Base-by-base conservation (phyloP, 176 grass and related monocot species). In the Saccharum officinarum region DNA sequence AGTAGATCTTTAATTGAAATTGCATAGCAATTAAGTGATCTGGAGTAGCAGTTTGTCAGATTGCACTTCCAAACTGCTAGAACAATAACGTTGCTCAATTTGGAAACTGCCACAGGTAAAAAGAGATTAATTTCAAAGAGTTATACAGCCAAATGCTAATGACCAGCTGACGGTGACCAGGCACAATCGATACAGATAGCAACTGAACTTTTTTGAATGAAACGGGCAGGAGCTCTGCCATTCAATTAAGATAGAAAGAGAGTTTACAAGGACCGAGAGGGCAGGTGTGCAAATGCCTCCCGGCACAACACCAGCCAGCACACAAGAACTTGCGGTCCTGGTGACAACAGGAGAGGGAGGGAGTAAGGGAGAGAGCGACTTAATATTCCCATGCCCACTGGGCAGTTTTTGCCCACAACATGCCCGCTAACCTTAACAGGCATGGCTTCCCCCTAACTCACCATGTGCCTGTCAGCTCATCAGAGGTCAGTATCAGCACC, bases 11-110 rank as follows among this genome's bases (percentile, higher is more conserved):
- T 23, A 42, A 78, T 37, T 59, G 36, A 86, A 52, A 73, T 34
- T 31, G 22, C 55, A 42, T 23, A 31, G 15, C 15, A 10, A 61
- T 50, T 42, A 79, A 73, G 46, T 40, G 37, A 52, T 54, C 37
- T 38, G 69, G 20, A 90, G 18, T 77, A 26, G 20, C 25, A 62
- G 31, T 59, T 73, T 50, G 37, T 72, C n/a, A 67, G 25, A 59
- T 73, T 72, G 73, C 37, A 54, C 31, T 77, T 77, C 20, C 44
- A 57, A 82, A 82, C 55, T 67, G 28, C n/a, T 73, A 52, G 65
- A 89, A 82, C 23, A 33, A 34, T 62, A 45, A 33, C 1, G n/a
- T 41, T 55, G 66, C 40, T 82, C 25, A 8, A 80, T 73, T 22
- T 20, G 13, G 45, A 82, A 30, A 45, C 4, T 5, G 8, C 18